Conservation (phyloP, 1,139 yeast species). For the Hanseniaspora uvarum region DNA sequence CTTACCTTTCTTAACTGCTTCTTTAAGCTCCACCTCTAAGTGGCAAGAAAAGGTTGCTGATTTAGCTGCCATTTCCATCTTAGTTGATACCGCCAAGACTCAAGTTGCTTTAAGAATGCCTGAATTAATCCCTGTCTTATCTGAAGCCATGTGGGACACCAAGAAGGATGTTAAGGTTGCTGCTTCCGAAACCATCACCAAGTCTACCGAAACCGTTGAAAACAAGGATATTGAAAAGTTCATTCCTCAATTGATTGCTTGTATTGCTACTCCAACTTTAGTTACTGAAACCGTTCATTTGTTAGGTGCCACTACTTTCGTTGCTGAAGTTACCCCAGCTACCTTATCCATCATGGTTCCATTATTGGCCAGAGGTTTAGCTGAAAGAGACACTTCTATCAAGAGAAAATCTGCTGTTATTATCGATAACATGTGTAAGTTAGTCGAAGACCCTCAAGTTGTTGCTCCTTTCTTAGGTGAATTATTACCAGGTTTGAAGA, state of each 20-base stretch:
- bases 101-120: conserved; percentile 99
- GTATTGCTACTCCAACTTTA: conserved; percentile 92
- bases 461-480: conserved; percentile 97
- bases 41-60: conserved; percentile 98
- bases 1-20: conserved; percentile 66
- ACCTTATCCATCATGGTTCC: conserved; percentile 99
- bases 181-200: conserved; percentile 90
- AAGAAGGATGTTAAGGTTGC: conserved; percentile 95
- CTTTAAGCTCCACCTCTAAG: conserved; percentile 69
- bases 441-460: conserved; percentile 99
- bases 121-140: conserved; percentile 92
- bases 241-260: conserved; percentile 92
- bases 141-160: conserved; percentile 99
- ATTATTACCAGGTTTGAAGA: conserved; percentile 90
- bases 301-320: conserved; percentile 99
- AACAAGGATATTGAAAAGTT: conserved; percentile 99
- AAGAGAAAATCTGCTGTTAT: conserved; percentile 99
- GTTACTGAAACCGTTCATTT: conserved; percentile 98
- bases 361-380: conserved; percentile 96
- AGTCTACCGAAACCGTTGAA: conserved; percentile 94
- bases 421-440: conserved; percentile 99
- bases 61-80: conserved; percentile 68
- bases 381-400: conserved; percentile 98
- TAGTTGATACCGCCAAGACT: conserved; percentile 89
- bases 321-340: conserved; percentile 98